phyloP scores from a whole-genome alignment of 306 rosid genomes.

The Malus asiatica region DNA sequence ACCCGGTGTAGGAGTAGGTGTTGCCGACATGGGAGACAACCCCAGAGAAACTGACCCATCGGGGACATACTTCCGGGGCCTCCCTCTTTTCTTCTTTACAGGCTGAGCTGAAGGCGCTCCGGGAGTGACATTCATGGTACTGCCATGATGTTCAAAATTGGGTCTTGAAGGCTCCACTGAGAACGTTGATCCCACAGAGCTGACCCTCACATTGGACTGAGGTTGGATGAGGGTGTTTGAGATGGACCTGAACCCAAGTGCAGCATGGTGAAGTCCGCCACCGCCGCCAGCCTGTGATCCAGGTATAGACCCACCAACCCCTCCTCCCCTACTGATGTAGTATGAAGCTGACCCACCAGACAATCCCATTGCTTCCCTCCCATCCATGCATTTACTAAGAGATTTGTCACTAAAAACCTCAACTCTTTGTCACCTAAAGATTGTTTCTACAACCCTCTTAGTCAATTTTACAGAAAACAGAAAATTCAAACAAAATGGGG shows the following conservation, averaged over 20 bases:
- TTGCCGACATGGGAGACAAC: conserved; percentile 61
- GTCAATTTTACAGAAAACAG: conserved; percentile 4
- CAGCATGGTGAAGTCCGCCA: conserved; percentile 35
- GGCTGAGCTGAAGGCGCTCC: conserved; percentile 55
- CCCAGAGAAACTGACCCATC: conserved; percentile 71
- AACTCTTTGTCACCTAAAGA: conserved; percentile 5
- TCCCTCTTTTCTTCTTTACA: conserved; percentile 84
- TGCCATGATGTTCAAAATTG: conserved; percentile 50
- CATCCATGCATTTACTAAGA: conserved; percentile 95
- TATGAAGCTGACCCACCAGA: conserved; percentile 81
- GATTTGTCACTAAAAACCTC: conserved; percentile 17
- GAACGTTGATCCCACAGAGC: conserved; percentile 52
- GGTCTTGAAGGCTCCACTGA: conserved; percentile 41
- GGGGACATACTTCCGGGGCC: conserved; percentile 87
- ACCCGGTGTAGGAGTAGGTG: conserved; percentile 43
- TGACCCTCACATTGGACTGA: conserved; percentile 50
- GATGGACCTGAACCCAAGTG: conserved; percentile 65
- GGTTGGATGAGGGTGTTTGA: conserved; percentile 43
- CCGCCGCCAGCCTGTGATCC: conserved; percentile 52
- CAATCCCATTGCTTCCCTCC: conserved; percentile 89
- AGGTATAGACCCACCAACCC: conserved; percentile 48
- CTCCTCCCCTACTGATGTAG: conserved; percentile 67
- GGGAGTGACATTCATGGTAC: conserved; percentile 38
- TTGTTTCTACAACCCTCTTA: conserved; percentile 2
- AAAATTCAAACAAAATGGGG: not conserved